Evolutionary conservation across 2,329 filamentous ascomycete genomes (phyloP), one percentile per base, ranked within the genome.

Genomic region (Sporothrix globosa): DNA sequence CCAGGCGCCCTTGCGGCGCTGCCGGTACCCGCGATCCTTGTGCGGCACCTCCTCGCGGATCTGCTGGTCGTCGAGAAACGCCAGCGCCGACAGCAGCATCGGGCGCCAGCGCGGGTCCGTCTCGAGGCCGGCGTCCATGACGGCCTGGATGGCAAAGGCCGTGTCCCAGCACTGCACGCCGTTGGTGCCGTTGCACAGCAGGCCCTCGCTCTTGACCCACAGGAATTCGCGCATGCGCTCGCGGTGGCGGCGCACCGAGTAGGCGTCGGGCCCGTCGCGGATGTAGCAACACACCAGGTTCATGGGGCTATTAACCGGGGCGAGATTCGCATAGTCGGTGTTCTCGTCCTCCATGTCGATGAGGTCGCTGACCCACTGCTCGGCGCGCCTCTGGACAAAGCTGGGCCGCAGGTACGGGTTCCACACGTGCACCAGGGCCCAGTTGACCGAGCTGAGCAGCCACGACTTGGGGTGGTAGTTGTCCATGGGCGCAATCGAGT

Each of bases 161-260:
- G 96, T 99, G 78, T 99, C 96, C 96, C 96, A 99, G 74, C 90
- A 91, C 80, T 99, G 96, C 1, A 98, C 94, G n/a, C 96, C 96
- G 75, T 99, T 98, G 10, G 96, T 99, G 50, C 96, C 96, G 76
- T 97, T 97, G 80, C 91, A 91, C 63, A 98, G 85, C 92, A 99
- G 93, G 6, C 96, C 96, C 78, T 97, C 94, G 46, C 89, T 80
- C 73, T 96, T 97, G 66, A 99, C 85, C 94, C 96, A 99, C 41
- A 99, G 80, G 73, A 90, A 96, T 76, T 99, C 96, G 56, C 92
- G 86, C 14, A 97, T 80, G 3, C 93, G 88, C 76, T 97, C 92
- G 10, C 92, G 83, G 76, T 97, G 95, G 53, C 91, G 87, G 65
- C 87, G 86, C 39, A 97, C 90, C 0, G 90, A 90, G 75, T 85